Percentiles rank a stretch among this genome's conserved stretches.
Conservation (phyloP, 148 eudicot species). For the Cornus suecica region DNA sequence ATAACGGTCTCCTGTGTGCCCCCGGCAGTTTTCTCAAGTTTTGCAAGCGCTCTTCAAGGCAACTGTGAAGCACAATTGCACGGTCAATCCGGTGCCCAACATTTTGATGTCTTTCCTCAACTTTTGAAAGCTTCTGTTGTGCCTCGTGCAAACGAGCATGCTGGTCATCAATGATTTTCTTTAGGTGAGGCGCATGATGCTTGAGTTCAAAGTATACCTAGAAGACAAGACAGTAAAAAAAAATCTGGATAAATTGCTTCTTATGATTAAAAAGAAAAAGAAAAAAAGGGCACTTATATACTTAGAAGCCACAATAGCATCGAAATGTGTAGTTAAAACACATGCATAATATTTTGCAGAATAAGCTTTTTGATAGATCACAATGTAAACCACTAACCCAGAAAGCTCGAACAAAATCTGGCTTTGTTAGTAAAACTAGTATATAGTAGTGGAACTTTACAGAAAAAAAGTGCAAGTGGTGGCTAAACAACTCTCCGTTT, state of each 20-base stretch:
- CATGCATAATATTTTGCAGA: background rate
- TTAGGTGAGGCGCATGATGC: constrained; percentile 79
- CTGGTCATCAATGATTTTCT: constrained; percentile 70
- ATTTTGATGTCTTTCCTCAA: constrained; percentile 59
- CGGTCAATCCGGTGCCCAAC: constrained; percentile 50
- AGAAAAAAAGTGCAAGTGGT: no score
- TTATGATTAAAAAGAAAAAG: background rate
- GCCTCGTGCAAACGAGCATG: constrained; percentile 53
- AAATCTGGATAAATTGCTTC: background rate
- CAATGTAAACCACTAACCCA: background rate
- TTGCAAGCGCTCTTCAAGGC: constrained; percentile 71
- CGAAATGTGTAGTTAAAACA: background rate
- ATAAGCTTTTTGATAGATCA: background rate
- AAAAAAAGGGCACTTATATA: background rate
- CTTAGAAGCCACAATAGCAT: background rate
- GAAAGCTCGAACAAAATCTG: background rate
- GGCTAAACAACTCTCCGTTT: background rate
- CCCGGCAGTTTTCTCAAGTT: constrained; percentile 67
- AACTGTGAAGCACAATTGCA: constrained; percentile 45
- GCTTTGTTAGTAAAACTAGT: background rate
- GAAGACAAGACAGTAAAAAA: constrained; percentile 13
- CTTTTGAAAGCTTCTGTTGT: constrained; percentile 56
- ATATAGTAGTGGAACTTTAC: constrained; percentile 4
- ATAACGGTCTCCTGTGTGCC: constrained; percentile 70
- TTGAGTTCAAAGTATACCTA: constrained; percentile 87